Conservation (phyloP, 2,329 filamentous ascomycete species). For the Bipolaris victoriae region DNA sequence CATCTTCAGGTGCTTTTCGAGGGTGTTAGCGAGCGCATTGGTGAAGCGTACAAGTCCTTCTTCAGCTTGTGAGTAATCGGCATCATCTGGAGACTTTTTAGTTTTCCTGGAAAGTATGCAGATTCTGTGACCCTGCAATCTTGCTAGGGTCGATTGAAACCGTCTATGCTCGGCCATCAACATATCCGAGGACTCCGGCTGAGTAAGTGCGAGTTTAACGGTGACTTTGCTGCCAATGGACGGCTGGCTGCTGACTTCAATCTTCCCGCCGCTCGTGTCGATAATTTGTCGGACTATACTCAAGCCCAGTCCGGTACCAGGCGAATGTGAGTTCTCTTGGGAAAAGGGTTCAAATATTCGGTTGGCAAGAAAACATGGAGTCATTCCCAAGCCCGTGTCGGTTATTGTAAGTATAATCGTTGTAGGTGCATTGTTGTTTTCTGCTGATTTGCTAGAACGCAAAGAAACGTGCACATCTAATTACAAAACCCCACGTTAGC, state of each 20-base stretch:
- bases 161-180: slow-evolving; percentile 13
- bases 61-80: slow-evolving; percentile 10
- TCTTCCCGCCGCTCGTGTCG: slow-evolving; percentile 36
- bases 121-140: slow-evolving; percentile 29
- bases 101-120: slow-evolving; percentile 32
- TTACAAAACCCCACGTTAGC: neutral
- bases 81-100: neutral
- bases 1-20: slow-evolving; percentile 37
- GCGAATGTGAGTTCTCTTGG: slow-evolving; percentile 38
- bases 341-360: slow-evolving; percentile 44
- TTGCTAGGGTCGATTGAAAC: slow-evolving; percentile 25
- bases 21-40: slow-evolving; percentile 25
- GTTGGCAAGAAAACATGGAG: slow-evolving; percentile 39
- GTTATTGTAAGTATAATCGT: slow-evolving; percentile 45
- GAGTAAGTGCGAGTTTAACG: slow-evolving; percentile 27
- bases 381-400: slow-evolving; percentile 46
- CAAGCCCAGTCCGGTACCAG: slow-evolving; percentile 37
- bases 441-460: slow-evolving; percentile 10
- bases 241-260: slow-evolving; percentile 35
- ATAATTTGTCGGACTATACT: slow-evolving; percentile 41
- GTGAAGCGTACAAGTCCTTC: slow-evolving; percentile 32
- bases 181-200: slow-evolving; percentile 1
- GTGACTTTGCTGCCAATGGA: slow-evolving; percentile 25
- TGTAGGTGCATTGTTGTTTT: slow-evolving; percentile 10
- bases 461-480: slow-evolving; percentile 36